phyloP scores from a whole-genome alignment of 2,329 filamentous ascomycete genomes.

The Pleurostoma richardsiae region DNA sequence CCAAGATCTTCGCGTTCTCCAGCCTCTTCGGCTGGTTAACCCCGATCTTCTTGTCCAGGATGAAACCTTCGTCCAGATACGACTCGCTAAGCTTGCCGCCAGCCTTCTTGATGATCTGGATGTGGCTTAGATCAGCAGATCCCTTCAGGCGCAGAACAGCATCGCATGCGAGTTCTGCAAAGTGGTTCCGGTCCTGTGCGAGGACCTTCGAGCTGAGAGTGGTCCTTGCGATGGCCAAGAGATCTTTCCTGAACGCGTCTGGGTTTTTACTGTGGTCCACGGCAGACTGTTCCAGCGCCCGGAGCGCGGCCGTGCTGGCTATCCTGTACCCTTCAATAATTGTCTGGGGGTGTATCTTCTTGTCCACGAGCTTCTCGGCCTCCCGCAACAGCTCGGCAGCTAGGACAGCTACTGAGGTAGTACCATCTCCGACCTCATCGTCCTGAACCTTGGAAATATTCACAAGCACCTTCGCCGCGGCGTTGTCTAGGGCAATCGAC shows the following conservation, averaged over 20 bases:
- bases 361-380: slow-evolving; percentile 93
- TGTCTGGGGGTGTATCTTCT: slow-evolving; percentile 98
- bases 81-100: slow-evolving; percentile 97
- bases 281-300: slow-evolving; percentile 76
- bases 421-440: slow-evolving; percentile 96
- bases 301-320: slow-evolving; percentile 83
- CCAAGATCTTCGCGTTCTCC: slow-evolving; percentile 96
- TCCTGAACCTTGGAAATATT: slow-evolving; percentile 99
- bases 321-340: slow-evolving; percentile 99
- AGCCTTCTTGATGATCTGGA: slow-evolving; percentile 99
- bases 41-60: slow-evolving; percentile 97
- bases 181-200: slow-evolving; percentile 88
- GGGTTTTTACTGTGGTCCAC: slow-evolving; percentile 85
- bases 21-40: slow-evolving; percentile 97
- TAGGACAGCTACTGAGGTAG: slow-evolving; percentile 93
- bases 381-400: slow-evolving; percentile 93
- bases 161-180: slow-evolving; percentile 83
- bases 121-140: slow-evolving; percentile 91
- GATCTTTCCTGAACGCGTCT: slow-evolving; percentile 81
- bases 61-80: slow-evolving; percentile 96
- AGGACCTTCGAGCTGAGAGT: slow-evolving; percentile 97
- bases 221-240: slow-evolving; percentile 85
- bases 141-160: slow-evolving; percentile 86
- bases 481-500: slow-evolving; percentile 96
- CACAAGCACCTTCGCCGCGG: slow-evolving; percentile 94